phyloP scores from a whole-genome alignment of 2,329 filamentous ascomycete genomes.

The Hypoxylon sp. region DNA sequence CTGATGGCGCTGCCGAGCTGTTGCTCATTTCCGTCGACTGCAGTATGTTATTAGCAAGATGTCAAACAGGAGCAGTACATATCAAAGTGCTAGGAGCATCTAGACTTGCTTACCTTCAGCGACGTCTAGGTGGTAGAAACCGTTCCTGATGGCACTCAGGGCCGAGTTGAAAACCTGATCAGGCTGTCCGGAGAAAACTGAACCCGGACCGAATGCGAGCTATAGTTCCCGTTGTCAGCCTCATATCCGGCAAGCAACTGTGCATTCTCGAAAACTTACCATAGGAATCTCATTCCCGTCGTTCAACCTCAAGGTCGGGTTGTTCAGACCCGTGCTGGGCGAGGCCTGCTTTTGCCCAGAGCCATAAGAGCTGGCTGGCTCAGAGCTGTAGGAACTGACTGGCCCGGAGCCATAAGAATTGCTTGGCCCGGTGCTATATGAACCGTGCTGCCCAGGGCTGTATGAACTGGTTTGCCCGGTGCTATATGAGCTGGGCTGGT shows the following conservation, averaged over 20 bases:
- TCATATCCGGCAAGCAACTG: not conserved
- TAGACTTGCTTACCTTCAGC: conserved; percentile 72
- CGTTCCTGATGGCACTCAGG: conserved; percentile 76
- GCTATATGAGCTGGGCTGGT: not conserved
- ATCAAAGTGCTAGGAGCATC: not conserved
- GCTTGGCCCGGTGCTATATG: not conserved
- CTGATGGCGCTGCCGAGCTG: conserved; percentile 82
- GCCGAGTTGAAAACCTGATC: conserved; percentile 65
- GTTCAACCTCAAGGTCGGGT: conserved; percentile 77
- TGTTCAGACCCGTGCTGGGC: conserved; percentile 69
- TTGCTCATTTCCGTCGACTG: conserved; percentile 75
- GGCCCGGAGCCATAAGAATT: not conserved
- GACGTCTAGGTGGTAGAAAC: conserved; percentile 81
- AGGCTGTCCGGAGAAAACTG: conserved; percentile 74
- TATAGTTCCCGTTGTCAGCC: conserved; percentile 52
- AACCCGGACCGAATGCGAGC: conserved; percentile 81
- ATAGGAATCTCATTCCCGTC: conserved; percentile 81
- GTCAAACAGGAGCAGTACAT: not conserved
- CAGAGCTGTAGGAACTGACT: not conserved
- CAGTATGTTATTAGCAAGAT: conserved; percentile 26
- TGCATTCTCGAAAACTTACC: conserved; percentile 59
- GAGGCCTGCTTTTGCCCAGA: conserved; percentile 56
- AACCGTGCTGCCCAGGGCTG: not conserved
- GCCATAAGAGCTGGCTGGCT: conserved; percentile 2
- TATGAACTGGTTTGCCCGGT: not conserved